Evolutionary conservation across 2,329 filamentous ascomycete species (phyloP).

Genomic region (Macrophomina phaseolina): DNA sequence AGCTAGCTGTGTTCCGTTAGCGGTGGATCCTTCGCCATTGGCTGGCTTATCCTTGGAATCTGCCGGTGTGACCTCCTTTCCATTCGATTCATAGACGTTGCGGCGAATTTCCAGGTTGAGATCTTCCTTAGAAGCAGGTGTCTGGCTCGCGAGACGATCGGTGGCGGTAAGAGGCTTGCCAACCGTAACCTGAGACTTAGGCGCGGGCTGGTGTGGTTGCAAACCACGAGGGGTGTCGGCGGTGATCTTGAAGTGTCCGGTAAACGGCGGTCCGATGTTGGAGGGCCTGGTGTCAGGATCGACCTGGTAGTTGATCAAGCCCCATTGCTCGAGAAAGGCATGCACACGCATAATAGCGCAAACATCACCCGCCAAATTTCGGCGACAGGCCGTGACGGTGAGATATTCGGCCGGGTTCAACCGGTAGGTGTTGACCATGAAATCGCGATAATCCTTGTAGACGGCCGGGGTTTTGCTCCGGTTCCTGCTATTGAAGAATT

Average conservation of each 20-base stretch:
- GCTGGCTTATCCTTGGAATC: slow-evolving; percentile 67
- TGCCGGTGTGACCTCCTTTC: slow-evolving; percentile 78
- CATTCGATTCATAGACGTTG: slow-evolving; percentile 92
- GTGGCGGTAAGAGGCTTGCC: slow-evolving; percentile 71
- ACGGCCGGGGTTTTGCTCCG: slow-evolving; percentile 96
- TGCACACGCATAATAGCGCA: slow-evolving; percentile 99
- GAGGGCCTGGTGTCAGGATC: slow-evolving; percentile 95
- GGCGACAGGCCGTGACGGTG: slow-evolving; percentile 92
- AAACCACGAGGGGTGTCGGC: slow-evolving; percentile 94
- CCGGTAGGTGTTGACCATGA: slow-evolving; percentile 99
- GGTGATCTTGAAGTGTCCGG: slow-evolving; percentile 94
- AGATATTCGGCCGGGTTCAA: slow-evolving; percentile 95
- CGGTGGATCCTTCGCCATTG: slow-evolving; percentile 66
- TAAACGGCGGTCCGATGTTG: slow-evolving; percentile 94
- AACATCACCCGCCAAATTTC: slow-evolving; percentile 95
- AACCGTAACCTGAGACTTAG: slow-evolving; percentile 67
- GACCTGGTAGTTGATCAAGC: slow-evolving; percentile 99
- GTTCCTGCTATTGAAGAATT: slow-evolving; percentile 98
- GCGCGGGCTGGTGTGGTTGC: slow-evolving; percentile 91
- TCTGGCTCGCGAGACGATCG: slow-evolving; percentile 71
- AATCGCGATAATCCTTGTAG: slow-evolving; percentile 98
- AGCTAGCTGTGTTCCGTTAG: slow-evolving; percentile 70
- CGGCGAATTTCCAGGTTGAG: slow-evolving; percentile 91
- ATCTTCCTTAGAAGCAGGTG: slow-evolving; percentile 74
- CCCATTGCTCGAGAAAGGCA: slow-evolving; percentile 97